A percentile compares a stretch with the other conserved stretches of the same genome.
Evolutionary conservation across 257 asterid genomes (phyloP).

Genomic region (Coffea canephora): DNA sequence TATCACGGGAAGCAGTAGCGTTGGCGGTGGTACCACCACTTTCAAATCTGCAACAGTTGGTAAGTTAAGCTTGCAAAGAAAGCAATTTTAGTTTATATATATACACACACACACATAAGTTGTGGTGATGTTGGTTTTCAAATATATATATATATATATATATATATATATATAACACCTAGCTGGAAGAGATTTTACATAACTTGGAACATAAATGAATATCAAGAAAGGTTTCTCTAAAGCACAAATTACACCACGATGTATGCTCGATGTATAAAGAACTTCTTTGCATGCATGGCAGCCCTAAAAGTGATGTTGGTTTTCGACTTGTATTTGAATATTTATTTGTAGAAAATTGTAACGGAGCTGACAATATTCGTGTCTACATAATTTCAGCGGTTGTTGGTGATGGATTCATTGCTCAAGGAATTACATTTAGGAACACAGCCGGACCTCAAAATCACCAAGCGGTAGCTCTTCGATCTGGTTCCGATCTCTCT

Average conservation of each 20-base stretch:
- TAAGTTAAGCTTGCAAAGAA: conserved; percentile 22
- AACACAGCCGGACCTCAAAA: conserved; percentile 76
- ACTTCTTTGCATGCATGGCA: no score
- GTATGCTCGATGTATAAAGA: no score
- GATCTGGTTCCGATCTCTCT: conserved; percentile 80
- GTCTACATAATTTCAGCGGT: conserved; percentile 3
- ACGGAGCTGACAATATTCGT: background rate
- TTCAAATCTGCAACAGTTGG: conserved; percentile 83
- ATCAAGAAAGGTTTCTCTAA: no score
- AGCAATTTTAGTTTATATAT: background rate
- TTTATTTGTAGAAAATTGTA: background rate
- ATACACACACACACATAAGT: no score
- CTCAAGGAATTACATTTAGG: conserved; percentile 63
- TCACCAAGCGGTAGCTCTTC: conserved; percentile 84
- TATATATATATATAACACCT: no score
- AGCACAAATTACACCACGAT: no score
- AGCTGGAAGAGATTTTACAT: no score
- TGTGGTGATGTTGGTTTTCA: no score
- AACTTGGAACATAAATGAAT: no score
- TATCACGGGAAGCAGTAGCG: conserved; percentile 81
- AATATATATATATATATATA: no score
- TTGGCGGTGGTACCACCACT: conserved; percentile 76
- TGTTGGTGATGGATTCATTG: conserved; percentile 30
- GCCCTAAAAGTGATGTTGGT: no score
- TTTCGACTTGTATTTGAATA: no score